A percentile compares a stretch with the other conserved stretches of the same genome.
phyloP scores from a whole-genome alignment of 495 filamentous ascomycete species.

The Trichoderma orchidacearum region DNA sequence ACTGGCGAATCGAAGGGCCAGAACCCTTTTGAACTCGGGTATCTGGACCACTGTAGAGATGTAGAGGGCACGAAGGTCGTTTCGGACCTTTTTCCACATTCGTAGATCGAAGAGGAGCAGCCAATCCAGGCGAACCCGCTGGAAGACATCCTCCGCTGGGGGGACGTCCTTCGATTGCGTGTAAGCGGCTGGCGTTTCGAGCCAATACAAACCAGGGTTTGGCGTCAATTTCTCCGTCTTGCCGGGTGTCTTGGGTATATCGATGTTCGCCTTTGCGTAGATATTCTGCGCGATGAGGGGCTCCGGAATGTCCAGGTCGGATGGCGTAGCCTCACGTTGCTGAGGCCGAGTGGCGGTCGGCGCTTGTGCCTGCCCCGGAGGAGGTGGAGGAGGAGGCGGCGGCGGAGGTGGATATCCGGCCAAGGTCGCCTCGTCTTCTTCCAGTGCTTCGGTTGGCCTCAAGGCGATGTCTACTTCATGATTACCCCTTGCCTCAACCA shows the following conservation, averaged over 20 bases:
- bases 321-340: constrained; percentile 40
- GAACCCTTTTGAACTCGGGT: constrained; percentile 89
- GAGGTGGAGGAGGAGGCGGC: constrained; percentile 41
- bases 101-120: constrained; percentile 91
- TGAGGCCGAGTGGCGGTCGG: constrained; percentile 6
- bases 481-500: constrained; percentile 18
- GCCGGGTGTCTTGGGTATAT: constrained; percentile 44
- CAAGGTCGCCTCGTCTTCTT: constrained; percentile 56
- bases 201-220: constrained; percentile 67
- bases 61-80: constrained; percentile 83
- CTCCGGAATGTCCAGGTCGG: constrained; percentile 43
- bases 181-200: constrained; percentile 59
- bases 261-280: constrained; percentile 38
- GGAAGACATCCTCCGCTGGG: constrained; percentile 68
- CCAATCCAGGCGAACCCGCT: constrained; percentile 86
- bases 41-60: constrained; percentile 93
- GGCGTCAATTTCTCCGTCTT: constrained; percentile 15
- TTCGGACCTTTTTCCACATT: constrained; percentile 90
- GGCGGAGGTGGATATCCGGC: constrained; percentile 53
- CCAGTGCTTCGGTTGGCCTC: constrained; percentile 25
- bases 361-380: constrained; percentile 8
- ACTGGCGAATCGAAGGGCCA: constrained; percentile 82
- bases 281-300: constrained; percentile 41
- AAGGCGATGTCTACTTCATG: constrained; percentile 15
- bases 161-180: constrained; percentile 43